These are phyloP conservation scores for Arthrocladium fulminans DNA, from an alignment of 2,329 filamentous ascomycete genomes.

Conservation along the genomic window DNA sequence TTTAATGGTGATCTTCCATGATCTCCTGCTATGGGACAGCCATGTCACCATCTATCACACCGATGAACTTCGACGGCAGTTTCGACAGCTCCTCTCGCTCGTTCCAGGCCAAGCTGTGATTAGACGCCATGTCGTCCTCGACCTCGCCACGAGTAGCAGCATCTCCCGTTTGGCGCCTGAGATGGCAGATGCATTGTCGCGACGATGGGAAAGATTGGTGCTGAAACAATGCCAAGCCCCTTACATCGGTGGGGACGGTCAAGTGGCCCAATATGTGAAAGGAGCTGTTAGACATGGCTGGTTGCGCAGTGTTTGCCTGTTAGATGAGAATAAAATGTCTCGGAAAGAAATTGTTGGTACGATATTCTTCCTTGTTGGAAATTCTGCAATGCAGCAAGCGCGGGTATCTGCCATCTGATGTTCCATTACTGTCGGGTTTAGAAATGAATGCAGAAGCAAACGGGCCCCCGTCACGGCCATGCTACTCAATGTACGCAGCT, in stretches of 20 bases:
- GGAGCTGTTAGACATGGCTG: no score
- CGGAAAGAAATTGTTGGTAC: no score
- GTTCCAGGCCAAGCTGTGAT: constrained; percentile 57
- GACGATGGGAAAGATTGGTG: constrained; percentile 66
- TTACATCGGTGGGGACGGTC: constrained; percentile 52
- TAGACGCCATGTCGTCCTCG: constrained; percentile 56
- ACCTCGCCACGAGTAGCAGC: constrained; percentile 51
- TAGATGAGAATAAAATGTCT: no score
- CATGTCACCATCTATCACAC: constrained; percentile 40
- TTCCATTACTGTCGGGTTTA: no score
- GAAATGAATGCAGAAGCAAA: no score
- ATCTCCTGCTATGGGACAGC: constrained; percentile 49
- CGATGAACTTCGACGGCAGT: constrained; percentile 36
- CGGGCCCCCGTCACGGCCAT: no score
- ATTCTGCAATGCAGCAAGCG: no score
- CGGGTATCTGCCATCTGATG: no score
- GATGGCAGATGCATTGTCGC: constrained; percentile 59
- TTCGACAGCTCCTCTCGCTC: constrained; percentile 47
- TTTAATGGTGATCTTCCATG: constrained; percentile 46
- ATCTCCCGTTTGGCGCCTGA: constrained; percentile 43
- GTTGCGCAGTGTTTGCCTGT: no score
- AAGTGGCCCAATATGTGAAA: constrained; percentile 57
- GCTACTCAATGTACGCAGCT: no score
- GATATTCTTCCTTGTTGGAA: no score
- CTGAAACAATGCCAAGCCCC: constrained; percentile 68